Evolutionary conservation across 2,329 filamentous ascomycete genomes (phyloP).

Genomic region (Pestalotiopsis sp.): DNA sequence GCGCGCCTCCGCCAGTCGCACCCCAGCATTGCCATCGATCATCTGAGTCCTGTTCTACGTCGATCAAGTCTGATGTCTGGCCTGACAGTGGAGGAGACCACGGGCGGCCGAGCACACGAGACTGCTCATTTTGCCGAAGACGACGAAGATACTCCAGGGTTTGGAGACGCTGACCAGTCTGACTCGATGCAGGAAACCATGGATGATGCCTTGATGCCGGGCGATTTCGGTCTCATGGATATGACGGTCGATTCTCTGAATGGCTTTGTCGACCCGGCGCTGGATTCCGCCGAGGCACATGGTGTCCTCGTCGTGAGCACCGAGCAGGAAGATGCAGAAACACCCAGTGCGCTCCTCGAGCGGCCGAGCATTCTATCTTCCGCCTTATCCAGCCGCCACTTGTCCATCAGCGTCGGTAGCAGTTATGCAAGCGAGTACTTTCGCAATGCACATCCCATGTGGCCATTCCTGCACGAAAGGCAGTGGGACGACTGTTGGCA

Average conservation of each 20-base stretch:
- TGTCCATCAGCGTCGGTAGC: background rate
- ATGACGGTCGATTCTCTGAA: background rate
- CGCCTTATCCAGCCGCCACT: background rate
- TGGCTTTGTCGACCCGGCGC: background rate
- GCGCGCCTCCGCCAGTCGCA: background rate
- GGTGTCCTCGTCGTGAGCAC: background rate
- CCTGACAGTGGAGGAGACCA: background rate
- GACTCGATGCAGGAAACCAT: background rate
- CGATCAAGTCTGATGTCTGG: background rate
- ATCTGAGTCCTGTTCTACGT: background rate
- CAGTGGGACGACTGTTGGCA: background rate
- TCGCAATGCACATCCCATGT: background rate
- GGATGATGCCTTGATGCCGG: background rate
- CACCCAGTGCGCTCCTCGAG: background rate
- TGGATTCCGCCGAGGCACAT: background rate
- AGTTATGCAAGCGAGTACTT: background rate
- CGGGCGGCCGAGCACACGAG: background rate
- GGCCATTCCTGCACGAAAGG: background rate
- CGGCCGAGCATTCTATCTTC: background rate
- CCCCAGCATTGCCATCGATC: background rate
- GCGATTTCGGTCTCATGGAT: background rate
- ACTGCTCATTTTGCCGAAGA: background rate
- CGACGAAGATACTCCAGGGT: background rate
- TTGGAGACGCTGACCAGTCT: background rate
- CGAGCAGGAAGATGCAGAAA: background rate